A percentile compares a stretch with the other conserved stretches of the same genome.
Conservation (phyloP, 73 alveolate species). For the Paramecium tetraurelia region DNA sequence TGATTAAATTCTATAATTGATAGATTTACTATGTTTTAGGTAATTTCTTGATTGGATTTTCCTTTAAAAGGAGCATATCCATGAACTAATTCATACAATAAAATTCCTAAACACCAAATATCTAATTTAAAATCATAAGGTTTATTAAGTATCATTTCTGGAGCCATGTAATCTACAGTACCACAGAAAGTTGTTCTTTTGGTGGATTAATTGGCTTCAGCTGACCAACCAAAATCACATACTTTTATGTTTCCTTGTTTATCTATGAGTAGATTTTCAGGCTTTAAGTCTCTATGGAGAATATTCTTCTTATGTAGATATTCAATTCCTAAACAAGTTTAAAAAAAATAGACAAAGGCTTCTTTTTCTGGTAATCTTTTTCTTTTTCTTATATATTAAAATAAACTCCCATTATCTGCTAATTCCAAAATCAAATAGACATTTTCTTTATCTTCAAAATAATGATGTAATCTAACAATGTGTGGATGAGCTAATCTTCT, state of each 20-base stretch:
- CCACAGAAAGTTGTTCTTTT: constrained; percentile 96
- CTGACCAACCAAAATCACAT: constrained; percentile 98
- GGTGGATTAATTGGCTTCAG: constrained; percentile 53
- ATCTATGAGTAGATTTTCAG: constrained; percentile 54
- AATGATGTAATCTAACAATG: constrained; percentile 79
- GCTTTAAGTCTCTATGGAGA: constrained; percentile 70
- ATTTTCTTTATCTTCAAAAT: constrained; percentile 88
- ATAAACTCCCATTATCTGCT: constrained; percentile 70
- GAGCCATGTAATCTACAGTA: constrained; percentile 98
- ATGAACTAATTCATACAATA: constrained; percentile 87
- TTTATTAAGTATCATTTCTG: constrained; percentile 91
- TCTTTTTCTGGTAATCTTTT: constrained; percentile 66
- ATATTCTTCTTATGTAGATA: constrained; percentile 64
- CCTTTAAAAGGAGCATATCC: constrained; percentile 90
- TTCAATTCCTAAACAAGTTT: constrained; percentile 69
- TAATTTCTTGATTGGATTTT: constrained; percentile 29
- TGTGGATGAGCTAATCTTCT: constrained; percentile 89
- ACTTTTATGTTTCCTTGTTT: constrained; percentile 71
- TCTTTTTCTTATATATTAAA: constrained; percentile 48
- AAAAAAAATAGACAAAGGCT: constrained; percentile 59
- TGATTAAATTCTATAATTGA: neutral
- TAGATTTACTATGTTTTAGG: neutral
- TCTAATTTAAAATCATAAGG: constrained; percentile 88
- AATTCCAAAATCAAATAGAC: constrained; percentile 81
- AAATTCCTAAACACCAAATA: constrained; percentile 93